These are phyloP conservation scores for Deuterostichococcus epilithicus DNA, from an alignment of 139 green algal genomes.

Conservation along the genomic window DNA sequence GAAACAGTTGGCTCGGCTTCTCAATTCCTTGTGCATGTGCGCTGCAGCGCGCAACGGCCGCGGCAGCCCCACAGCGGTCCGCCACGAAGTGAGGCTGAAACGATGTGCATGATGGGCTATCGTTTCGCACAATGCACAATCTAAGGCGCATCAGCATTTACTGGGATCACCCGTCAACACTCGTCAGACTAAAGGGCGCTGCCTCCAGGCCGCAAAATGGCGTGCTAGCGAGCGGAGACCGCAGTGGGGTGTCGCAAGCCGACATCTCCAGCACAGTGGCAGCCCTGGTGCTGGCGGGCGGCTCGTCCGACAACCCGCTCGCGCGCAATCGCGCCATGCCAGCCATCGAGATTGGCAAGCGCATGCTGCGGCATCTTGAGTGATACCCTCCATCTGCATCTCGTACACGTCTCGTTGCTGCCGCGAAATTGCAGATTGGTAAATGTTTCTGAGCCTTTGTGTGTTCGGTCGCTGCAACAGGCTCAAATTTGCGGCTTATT, in stretches of 20 bases:
- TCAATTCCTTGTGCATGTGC: no score
- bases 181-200: neutral
- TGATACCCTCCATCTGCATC: neutral
- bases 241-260: neutral
- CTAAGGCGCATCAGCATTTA: no score
- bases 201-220: neutral
- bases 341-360: constrained; percentile 42
- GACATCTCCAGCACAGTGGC: constrained; percentile 31
- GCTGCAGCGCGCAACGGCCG: no score
- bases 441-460: no score
- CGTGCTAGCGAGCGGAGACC: neutral
- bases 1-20: no score
- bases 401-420: no score
- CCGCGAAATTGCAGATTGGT: no score
- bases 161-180: no score
- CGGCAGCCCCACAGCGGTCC: no score
- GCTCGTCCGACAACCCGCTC: constrained; percentile 44
- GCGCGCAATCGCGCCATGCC: constrained; percentile 46
- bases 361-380: neutral
- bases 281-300: constrained; percentile 50
- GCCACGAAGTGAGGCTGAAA: no score
- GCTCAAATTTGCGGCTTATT: constrained; percentile 37
- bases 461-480: constrained; percentile 6
- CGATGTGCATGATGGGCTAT: no score
- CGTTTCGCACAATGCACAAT: no score